Base-by-base conservation (phyloP, 1,139 yeast genomes). In the Scheffersomyces lignicola region DNA sequence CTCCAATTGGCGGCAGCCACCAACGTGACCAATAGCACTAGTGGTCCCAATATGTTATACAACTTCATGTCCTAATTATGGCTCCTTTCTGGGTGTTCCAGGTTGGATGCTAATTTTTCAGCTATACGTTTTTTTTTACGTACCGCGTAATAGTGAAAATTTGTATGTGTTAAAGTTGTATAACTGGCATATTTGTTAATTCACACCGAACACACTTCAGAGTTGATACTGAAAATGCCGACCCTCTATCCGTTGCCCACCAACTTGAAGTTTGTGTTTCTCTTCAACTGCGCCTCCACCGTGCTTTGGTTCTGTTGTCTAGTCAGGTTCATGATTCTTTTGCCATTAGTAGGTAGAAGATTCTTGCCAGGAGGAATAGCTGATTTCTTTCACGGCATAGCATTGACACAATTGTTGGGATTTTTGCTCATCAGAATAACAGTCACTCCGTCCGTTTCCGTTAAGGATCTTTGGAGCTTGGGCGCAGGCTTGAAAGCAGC, bases 331-430 rank as follows among this genome's bases (percentile, higher is more conserved):
- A 37, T 69, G 10, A 56, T 80, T 3, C 58, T 82, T 21, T 60
- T 78, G 31, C 86, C 85, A 2, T 56, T 82, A 17, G 86, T 80
- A 7, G 85, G 87, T 1, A 57, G 76, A 29, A 66, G 64, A 43
- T 82, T 78, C 47, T 56, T 82, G 18, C 83, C 87, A 2, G 86
- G 83, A 7, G 88, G 88, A 1, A 78, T 82, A 10, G 85, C 84
- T 32, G 83, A 76, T 45, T 79, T 78, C 58, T 76, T 78, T 45
- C 75, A 73, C 36, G 60, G 62, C n/a, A 69, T 69, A 15, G 49
- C 75, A 2, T 40, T 63, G 23, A 40, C 59, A 5, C 74, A 75
- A 4, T 44, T 65, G 14, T 34, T 58, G 1, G 62, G 58, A 4
- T 48, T 59, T 31, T 35, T 59, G 14, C 34, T 62, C 22, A 51